phyloP scores from a whole-genome alignment of 768 basidiomycete species.

The Paxillus involutus region DNA sequence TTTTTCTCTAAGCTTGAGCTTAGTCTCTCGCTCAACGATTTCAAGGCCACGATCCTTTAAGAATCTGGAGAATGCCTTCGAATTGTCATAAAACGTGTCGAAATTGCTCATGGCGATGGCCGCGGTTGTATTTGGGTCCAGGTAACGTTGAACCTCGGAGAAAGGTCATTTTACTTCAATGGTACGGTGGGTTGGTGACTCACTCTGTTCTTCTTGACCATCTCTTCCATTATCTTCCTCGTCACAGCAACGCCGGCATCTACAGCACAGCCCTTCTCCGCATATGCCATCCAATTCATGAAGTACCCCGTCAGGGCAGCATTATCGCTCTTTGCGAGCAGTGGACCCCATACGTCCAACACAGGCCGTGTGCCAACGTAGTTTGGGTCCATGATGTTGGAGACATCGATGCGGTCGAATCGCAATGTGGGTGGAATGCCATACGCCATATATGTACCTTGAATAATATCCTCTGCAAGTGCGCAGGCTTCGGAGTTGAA shows the following conservation, averaged over 20 bases:
- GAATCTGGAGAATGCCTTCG: constrained; percentile 34
- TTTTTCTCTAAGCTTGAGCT: constrained; percentile 20
- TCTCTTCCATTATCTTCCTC: constrained; percentile 2
- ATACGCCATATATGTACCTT: constrained; percentile 10
- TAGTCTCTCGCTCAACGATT: constrained; percentile 11
- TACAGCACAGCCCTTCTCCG: not conserved
- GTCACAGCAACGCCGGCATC: constrained; percentile 3
- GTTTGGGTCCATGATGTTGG: constrained; percentile 45
- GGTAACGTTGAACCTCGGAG: constrained; percentile 7
- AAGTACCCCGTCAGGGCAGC: constrained; percentile 43
- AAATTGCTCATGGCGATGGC: constrained; percentile 11
- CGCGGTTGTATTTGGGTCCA: not conserved
- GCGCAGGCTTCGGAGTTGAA: constrained; percentile 37
- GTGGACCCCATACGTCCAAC: constrained; percentile 36
- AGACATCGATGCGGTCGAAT: constrained; percentile 50
- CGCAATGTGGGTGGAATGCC: constrained; percentile 22
- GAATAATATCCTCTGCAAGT: constrained; percentile 38
- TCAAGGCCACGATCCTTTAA: constrained; percentile 29
- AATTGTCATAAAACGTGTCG: constrained; percentile 36
- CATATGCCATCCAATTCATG: constrained; percentile 44
- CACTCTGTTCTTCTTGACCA: constrained; percentile 18
- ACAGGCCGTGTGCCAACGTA: constrained; percentile 39
- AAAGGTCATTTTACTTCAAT: not conserved
- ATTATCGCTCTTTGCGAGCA: constrained; percentile 30
- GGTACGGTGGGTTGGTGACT: not conserved